A percentile compares a stretch with the other conserved stretches of the same genome.
These are phyloP conservation scores for Hanseniaspora hatyaiensis DNA, from an alignment of 805 yeast genomes.

Conservation along the genomic window DNA sequence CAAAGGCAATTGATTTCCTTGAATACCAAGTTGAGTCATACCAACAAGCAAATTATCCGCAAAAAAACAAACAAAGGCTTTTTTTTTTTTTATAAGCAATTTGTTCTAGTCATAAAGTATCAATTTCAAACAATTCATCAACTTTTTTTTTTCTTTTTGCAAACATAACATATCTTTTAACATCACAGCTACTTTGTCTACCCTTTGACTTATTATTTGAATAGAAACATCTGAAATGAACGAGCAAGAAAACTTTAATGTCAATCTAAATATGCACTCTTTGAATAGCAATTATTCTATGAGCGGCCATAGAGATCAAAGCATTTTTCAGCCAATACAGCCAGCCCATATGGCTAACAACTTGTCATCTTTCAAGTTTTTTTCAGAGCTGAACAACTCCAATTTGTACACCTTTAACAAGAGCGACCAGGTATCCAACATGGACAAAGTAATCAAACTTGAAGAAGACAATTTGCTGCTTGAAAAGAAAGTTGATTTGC, in stretches of 20 bases:
- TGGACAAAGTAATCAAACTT: background rate
- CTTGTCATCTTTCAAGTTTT: slow-evolving; percentile 1
- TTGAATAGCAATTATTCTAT: background rate
- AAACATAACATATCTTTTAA: too few species aligned
- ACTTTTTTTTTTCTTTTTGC: background rate
- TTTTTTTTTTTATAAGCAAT: too few species aligned
- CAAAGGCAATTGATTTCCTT: too few species aligned
- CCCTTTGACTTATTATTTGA: too few species aligned
- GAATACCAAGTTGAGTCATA: too few species aligned
- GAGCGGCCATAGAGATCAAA: background rate
- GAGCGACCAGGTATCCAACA: background rate
- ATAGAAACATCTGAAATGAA: background rate
- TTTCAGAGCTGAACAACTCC: background rate
- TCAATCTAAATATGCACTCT: background rate
- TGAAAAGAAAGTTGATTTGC: background rate
- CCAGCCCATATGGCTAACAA: slow-evolving; percentile 7
- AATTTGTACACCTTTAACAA: background rate
- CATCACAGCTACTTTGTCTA: too few species aligned
- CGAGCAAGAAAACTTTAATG: background rate
- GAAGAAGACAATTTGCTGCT: background rate
- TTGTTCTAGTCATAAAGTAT: too few species aligned
- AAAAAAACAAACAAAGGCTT: too few species aligned
- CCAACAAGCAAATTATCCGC: too few species aligned
- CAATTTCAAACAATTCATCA: too few species aligned
- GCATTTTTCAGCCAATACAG: background rate